Base-by-base conservation (phyloP, 2,329 filamentous ascomycete species). In the Diplodia intermedia region DNA sequence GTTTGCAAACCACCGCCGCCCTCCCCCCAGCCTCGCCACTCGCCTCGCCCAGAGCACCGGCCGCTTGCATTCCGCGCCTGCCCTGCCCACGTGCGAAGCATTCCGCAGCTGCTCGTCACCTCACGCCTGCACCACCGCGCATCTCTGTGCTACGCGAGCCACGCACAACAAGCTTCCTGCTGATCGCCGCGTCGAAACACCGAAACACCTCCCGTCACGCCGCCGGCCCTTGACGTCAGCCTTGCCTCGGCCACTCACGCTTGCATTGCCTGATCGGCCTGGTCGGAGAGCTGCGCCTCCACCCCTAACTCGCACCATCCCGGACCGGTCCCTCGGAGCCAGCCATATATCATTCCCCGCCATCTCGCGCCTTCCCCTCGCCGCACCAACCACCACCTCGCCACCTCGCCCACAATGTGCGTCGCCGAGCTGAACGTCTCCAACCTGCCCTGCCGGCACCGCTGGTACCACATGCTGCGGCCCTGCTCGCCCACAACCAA, bases 361-460 rank as follows among this genome's bases (percentile, higher is more conserved):
- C 43, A 38, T 63, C 56, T 26, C 26, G n/a, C 47, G 11, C 20
- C 29, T 43, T 33, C 43, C 4, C 23, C 15, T 31, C 26, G 26
- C 53, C 53, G 53, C 52, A 43, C n/a, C 26, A 55, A 47, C 8
- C 18, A 20, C 43, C 7, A 15, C 15, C 5, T 57, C 65, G 26
- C 53, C 52, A 56, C 65, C 52, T 20, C 26, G 20, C 26, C 50
- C 70, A 77, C 54, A 71, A 85, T 85, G 83, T 85, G 83, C 71
- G 75, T 84, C 74, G 82, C 82, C 70, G 81, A 83, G 70, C 78
- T 85, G 54, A 83, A 83, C 75, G 80, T 84, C 68, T 81, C 81
- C 62, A 78, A 79, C 8, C 78, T 81, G 65, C 74, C 79, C 53
- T 85, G 83, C 78, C 75, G 78, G 66, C 83, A 85, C 71, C 80